Base-by-base conservation (phyloP, 2,329 filamentous ascomycete species). In the Talaromyces pinophilus region DNA sequence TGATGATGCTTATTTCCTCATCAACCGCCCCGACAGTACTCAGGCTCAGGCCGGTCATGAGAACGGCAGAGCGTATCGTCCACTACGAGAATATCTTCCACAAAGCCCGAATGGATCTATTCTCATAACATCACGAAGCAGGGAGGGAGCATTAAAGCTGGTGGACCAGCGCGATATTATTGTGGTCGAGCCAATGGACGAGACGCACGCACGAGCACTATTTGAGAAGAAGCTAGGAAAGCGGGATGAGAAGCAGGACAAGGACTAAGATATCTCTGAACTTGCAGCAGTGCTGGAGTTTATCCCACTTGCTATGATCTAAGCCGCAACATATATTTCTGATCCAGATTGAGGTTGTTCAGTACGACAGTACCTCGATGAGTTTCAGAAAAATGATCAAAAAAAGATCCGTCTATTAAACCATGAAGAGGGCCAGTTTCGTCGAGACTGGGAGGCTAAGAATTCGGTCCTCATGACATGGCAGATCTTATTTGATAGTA, bases 401-500 rank as follows among this genome's bases (percentile, higher is more conserved):
- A 73, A 74, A 38, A 71, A 48, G 40, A 25, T 22, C 7, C 71
- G 65, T n/a, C 73, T 79, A 17, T 67, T 79, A 1, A 62, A 75
- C 15, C 15, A 73, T 50, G 74, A 80, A 10, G 54, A 46, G 6
- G 50, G 28, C 65, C 11, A 30, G 71, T 70, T 74, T 8, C 67
- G 68, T 40, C 68, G 73, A 65, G 71, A 75, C 40, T 54, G 62
- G 44, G 64, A 70, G 22, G 71, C 71, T 1, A 69, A 70, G 13
- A 74, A 74, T 55, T 70, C 71, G 1, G 70, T 77, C 40, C 15
- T 75, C 17, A 33, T 67, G 4, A 78, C 76, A 0, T 78, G 71
- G 76, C 72, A 74, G 59, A 73, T 78, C 30, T 74, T 76, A 1
- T 78, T 78, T 65, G 71, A 77, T 10, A 50, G 72, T n/a, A 74